These are phyloP conservation scores for Botryosphaeria dothidea DNA, from an alignment of 2,329 filamentous ascomycete species.

Conservation along the genomic window DNA sequence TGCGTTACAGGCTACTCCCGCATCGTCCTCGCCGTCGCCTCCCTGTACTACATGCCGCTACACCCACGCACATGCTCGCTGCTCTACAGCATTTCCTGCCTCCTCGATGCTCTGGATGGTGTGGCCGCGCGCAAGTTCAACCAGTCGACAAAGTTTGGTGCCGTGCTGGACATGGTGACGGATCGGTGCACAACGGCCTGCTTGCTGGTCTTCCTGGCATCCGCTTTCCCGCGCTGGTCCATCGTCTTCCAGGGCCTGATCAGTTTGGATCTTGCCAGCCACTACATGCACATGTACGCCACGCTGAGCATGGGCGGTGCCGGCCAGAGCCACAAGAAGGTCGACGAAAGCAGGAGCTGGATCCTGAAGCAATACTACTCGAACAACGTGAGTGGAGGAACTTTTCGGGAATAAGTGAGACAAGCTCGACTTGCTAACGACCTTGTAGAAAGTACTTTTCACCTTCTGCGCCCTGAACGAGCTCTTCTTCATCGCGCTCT, in stretches of 20 bases:
- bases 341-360: constrained; percentile 85
- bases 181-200: constrained; percentile 97
- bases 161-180: constrained; percentile 98
- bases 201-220: constrained; percentile 89
- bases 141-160: constrained; percentile 93
- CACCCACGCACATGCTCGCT: constrained; percentile 94
- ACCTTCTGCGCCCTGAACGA: constrained; percentile 89
- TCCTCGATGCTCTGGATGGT: constrained; percentile 93
- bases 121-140: constrained; percentile 84
- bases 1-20: constrained; percentile 47
- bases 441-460: constrained; percentile 78
- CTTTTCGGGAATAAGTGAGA: background rate
- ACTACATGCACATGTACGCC: constrained; percentile 99
- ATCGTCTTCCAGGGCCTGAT: constrained; percentile 94
- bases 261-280: constrained; percentile 87
- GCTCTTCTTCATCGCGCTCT: constrained; percentile 96
- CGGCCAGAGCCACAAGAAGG: constrained; percentile 84
- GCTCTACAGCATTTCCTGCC: constrained; percentile 89
- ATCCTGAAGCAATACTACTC: constrained; percentile 95
- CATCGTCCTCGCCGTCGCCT: constrained; percentile 70
- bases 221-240: constrained; percentile 90
- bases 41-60: constrained; percentile 98
- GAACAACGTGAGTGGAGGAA: constrained; percentile 72
- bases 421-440: constrained; percentile 3
- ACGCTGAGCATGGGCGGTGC: constrained; percentile 84